Evolutionary conservation across 768 basidiomycete genomes (phyloP).

Genomic region (Butyriboletus loyo): DNA sequence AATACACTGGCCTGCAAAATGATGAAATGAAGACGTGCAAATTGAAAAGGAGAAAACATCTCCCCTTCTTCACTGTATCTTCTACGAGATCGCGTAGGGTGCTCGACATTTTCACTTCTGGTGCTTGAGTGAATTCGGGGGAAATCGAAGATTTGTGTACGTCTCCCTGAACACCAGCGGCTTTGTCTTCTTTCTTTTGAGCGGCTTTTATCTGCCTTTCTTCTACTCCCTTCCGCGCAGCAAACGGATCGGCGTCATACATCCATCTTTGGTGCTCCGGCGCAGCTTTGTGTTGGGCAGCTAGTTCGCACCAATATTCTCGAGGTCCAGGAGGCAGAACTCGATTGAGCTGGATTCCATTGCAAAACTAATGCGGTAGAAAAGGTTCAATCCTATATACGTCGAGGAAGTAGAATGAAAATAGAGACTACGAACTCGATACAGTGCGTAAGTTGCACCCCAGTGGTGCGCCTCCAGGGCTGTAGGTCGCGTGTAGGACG

Average conservation of each 20-base stretch:
- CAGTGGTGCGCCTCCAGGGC: conserved; percentile 85
- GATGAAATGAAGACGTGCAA: not conserved
- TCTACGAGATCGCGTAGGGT: conserved; percentile 78
- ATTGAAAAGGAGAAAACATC: conserved; percentile 3
- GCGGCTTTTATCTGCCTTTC: conserved; percentile 59
- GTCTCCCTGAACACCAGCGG: conserved; percentile 8
- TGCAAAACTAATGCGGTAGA: conserved; percentile 57
- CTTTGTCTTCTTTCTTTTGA: conserved; percentile 41
- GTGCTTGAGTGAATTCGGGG: conserved; percentile 44
- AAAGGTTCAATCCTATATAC: conserved; percentile 7
- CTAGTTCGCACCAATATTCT: conserved; percentile 83
- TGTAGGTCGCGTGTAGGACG: conserved; percentile 62
- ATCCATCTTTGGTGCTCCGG: conserved; percentile 80
- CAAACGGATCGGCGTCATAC: conserved; percentile 85
- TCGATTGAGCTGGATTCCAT: conserved; percentile 67
- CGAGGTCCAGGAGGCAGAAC: conserved; percentile 81
- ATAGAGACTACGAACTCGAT: conserved; percentile 61
- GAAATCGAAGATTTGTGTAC: conserved; percentile 22
- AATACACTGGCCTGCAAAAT: conserved; percentile 44
- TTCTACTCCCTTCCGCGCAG: conserved; percentile 63
- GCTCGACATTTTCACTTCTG: conserved; percentile 83
- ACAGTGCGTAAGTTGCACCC: conserved; percentile 84
- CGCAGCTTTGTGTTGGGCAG: conserved; percentile 61
- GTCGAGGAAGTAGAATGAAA: not conserved
- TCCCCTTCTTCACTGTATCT: conserved; percentile 71